Evolutionary conservation across 2,329 filamentous ascomycete species (phyloP), one percentile per base, ranked within the genome.

Genomic region (Aspergillus fischeri): DNA sequence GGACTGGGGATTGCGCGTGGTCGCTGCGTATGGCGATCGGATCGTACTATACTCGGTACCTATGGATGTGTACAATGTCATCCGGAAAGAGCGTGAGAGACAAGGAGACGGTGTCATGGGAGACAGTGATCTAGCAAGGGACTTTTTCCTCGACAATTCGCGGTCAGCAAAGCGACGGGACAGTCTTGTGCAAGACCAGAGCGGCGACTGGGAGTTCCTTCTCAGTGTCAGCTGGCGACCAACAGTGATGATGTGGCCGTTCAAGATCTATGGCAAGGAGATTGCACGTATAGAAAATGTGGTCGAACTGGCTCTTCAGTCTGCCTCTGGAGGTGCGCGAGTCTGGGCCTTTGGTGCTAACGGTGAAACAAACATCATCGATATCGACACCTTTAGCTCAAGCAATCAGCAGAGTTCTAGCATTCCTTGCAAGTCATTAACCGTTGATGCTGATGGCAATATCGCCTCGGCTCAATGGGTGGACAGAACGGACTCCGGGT

Each of bases 21-120:
- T 83, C 6, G 86, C 81, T 27, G 81, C 77, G 3, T 88, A 84
- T 68, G 60, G 67, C 11, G 75, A 79, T 38, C 65, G 70, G 29
- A 63, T 89, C 27, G 79, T 86, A 53, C 73, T 88, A 1, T 89
- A 86, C 67, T 85, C 79, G 0, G 74, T 89, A 1, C 85, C 86
- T 0, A 70, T 79, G 0, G 85, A 88, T 67, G 69, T 81, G 2
- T 82, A 85, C 59, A 73, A 76, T 25, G 66, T 73, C 17, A 67
- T 75, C 25, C 64, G 67, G 28, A 71, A 65, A 42, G 72, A 74
- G 49, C 70, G 70, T 10, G 64, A 72, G 47, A 59, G 60, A 2
- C 71, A 74, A 58, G 61, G 60, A 0, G 66, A 71, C 10, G 64
- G 65, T 9, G 63, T 73, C 1, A 72, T 74, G 67, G 73, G 70